A percentile compares a stretch with the other conserved stretches of the same genome.
Evolutionary conservation across 1,284 basidiomycete species (phyloP).

Genomic region (Hemileia vastatrix): DNA sequence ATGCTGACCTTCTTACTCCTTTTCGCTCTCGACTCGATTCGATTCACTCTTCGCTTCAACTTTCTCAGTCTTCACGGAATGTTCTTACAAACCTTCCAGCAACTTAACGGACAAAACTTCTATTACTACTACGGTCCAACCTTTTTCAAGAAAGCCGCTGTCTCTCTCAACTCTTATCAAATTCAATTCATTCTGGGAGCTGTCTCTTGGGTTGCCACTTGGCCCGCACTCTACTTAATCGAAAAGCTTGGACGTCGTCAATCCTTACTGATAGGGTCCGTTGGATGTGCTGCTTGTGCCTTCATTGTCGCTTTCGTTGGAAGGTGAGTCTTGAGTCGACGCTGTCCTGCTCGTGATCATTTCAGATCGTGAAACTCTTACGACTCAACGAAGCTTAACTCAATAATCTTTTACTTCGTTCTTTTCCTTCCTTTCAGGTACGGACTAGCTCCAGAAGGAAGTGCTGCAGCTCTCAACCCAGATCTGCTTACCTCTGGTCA

Average conservation of each 20-base stretch:
- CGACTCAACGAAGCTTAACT: not conserved
- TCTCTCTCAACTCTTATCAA: constrained; percentile 31
- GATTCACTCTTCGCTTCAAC: too few relatives aligned
- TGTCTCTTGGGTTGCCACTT: not conserved
- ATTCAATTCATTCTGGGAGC: not conserved
- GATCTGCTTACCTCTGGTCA: constrained; percentile 2
- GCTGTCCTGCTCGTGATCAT: not conserved
- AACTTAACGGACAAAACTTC: not conserved
- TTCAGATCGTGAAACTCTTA: not conserved
- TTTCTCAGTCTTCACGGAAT: not conserved
- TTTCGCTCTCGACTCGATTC: too few relatives aligned
- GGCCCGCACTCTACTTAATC: not conserved
- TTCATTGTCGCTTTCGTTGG: too few relatives aligned
- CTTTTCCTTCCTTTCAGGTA: too few relatives aligned
- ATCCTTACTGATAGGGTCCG: too few relatives aligned
- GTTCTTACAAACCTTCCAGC: not conserved
- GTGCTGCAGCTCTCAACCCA: too few relatives aligned
- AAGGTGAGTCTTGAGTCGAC: too few relatives aligned
- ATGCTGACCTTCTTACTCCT: too few relatives aligned
- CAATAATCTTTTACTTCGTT: not conserved
- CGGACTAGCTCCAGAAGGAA: too few relatives aligned
- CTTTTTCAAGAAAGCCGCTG: constrained; percentile 29
- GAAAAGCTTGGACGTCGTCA: not conserved
- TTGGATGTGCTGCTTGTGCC: too few relatives aligned
- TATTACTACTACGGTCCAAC: constrained; percentile 24